Evolutionary conservation across 164 flowering plant species (phyloP), one percentile per base, ranked within the genome.

Genomic region (Piper betle): DNA sequence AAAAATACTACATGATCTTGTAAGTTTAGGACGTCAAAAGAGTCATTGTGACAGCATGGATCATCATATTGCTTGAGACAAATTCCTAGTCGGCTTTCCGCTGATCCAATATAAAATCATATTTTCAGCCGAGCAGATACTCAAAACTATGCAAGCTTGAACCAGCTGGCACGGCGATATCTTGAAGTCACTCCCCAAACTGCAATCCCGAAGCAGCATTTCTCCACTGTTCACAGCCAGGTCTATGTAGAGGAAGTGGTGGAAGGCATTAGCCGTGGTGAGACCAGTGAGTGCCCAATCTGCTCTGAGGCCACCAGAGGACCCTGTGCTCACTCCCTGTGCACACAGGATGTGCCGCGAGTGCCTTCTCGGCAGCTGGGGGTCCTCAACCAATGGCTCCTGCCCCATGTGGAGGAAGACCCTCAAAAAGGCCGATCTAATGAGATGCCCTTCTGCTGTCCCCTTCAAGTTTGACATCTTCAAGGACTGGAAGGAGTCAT

Each of bases 301-400:
- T 89, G 94, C 76, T 64, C 85, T 41, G 94, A 89, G 64, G 78
- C 80, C 25, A n/a, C 77, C 90, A 33, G 96, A 87, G 61, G 94
- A 89, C 57, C 86, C 91, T 15, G 82, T 89, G 25, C 79, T 89
- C 39, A 89, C 94, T 6, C 86, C 88, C 19, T 89, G 96, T 69
- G 88, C 94, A 33, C 96, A 87, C 61, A 68, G n/a, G n/a, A n/a
- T n/a, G n/a, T 89, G 96, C 66, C 76, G 96, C 53, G 96, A 87
- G 66, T 89, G 94, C 66, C 84, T 89, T 7, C 76, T 89, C 40
- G 62, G 85, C 13, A 79, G 94, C 74, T 87, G 89, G 89, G 52
- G 81, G 33, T 68, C 74, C 52, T 69, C 79, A 52, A 48, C 74
- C 40, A 5, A 58, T 12, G 94, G 96, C 37, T 18, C 67, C 3